These are phyloP conservation scores for Speleostelium caveatum DNA, from an alignment of 78 protist genomes.

Conservation along the genomic window DNA sequence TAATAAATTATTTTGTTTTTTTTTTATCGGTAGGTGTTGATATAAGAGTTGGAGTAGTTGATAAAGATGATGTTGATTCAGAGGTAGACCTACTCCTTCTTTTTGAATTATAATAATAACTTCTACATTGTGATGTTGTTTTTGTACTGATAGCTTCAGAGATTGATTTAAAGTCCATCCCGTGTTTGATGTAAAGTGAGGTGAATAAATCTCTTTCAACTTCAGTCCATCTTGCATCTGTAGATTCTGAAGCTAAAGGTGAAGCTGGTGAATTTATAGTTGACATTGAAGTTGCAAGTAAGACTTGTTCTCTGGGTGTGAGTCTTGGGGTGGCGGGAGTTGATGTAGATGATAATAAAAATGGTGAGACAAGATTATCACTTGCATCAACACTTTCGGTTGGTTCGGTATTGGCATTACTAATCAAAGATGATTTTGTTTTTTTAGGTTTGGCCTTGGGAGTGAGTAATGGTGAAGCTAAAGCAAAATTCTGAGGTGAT, in stretches of 20 bases:
- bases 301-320: slow-evolving; percentile 47
- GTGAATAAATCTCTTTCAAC: slow-evolving; percentile 27
- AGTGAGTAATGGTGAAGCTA: neutral
- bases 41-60: too few species aligned
- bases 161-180: slow-evolving; percentile 58
- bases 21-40: too few species aligned
- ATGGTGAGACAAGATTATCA: neutral
- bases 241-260: neutral
- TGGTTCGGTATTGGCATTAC: neutral
- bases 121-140: slow-evolving; percentile 26
- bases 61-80: neutral
- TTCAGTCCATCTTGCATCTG: slow-evolving; percentile 27
- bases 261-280: neutral
- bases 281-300: slow-evolving; percentile 26
- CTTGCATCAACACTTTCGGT: neutral
- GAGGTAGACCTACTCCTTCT: slow-evolving; percentile 13
- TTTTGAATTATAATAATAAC: slow-evolving; percentile 38
- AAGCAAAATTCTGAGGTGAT: neutral
- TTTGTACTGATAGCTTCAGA: slow-evolving; percentile 17
- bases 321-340: slow-evolving; percentile 46
- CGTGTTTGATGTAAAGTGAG: slow-evolving; percentile 1
- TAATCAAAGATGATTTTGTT: neutral
- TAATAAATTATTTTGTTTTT: too few species aligned
- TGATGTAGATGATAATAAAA: neutral
- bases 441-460: neutral